Conservation (phyloP, 495 filamentous ascomycete species). For the Aspergillus baeticus region DNA sequence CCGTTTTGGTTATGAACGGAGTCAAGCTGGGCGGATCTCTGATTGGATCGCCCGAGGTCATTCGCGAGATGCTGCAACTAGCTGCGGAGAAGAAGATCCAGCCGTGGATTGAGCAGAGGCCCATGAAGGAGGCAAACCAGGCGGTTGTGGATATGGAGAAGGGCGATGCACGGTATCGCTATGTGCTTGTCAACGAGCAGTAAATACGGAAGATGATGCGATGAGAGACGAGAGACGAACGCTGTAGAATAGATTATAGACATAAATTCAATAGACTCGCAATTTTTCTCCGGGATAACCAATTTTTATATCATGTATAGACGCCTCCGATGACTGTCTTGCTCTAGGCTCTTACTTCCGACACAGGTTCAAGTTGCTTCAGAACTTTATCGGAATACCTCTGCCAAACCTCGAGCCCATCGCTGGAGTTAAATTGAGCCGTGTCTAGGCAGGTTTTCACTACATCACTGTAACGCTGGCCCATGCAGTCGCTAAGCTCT, state of each 20-base stretch:
- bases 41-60: conserved; percentile 71
- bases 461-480: too few species aligned
- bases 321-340: too few species aligned
- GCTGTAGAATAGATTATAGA: not conserved
- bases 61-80: conserved; percentile 77
- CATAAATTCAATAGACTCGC: too few species aligned
- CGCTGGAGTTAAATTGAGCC: too few species aligned
- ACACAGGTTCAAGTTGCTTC: too few species aligned
- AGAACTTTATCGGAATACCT: too few species aligned
- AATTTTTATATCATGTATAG: too few species aligned
- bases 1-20: conserved; percentile 58
- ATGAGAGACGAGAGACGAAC: not conserved
- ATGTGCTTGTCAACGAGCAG: conserved; percentile 65
- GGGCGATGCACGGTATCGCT: conserved; percentile 73
- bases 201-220: not conserved
- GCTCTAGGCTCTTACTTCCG: too few species aligned
- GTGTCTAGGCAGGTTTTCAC: too few species aligned
- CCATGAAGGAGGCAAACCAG: conserved; percentile 74
- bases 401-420: too few species aligned
- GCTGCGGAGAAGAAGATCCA: conserved; percentile 69
- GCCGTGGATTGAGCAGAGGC: conserved; percentile 68
- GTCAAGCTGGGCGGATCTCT: conserved; percentile 65
- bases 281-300: too few species aligned
- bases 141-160: conserved; percentile 66
- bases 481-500: too few species aligned